Evolutionary conservation across 495 filamentous ascomycete species (phyloP).

Genomic region (Lepraria neglecta): DNA sequence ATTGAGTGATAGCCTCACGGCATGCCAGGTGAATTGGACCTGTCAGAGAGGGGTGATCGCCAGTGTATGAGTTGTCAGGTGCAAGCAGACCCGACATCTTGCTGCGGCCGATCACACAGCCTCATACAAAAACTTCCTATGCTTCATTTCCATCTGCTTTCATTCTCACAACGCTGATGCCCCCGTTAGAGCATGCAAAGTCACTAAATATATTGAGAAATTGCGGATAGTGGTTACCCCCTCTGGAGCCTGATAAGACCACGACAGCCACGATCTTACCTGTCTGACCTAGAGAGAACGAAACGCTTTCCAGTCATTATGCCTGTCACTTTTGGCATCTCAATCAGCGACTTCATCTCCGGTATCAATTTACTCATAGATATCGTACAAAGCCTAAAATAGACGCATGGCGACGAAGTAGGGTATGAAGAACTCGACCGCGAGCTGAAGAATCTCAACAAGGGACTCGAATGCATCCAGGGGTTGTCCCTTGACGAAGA

Average conservation of each 20-base stretch:
- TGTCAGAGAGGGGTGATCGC: neutral
- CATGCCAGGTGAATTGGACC: neutral
- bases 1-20: neutral
- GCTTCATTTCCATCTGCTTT: too few species aligned
- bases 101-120: neutral
- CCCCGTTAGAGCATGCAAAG: too few species aligned
- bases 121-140: neutral
- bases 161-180: too few species aligned
- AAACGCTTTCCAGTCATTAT: too few species aligned
- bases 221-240: too few species aligned
- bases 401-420: neutral
- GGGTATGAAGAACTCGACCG: neutral
- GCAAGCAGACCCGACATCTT: neutral
- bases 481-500: neutral
- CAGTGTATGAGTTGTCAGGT: neutral
- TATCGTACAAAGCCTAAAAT: neutral
- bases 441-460: neutral
- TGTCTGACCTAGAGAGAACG: too few species aligned
- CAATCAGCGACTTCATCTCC: slow-evolving; percentile 6
- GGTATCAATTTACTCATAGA: neutral
- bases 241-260: too few species aligned
- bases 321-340: neutral
- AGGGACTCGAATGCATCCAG: neutral
- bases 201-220: too few species aligned
- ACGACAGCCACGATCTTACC: too few species aligned